Percentiles rank a stretch among this genome's conserved stretches.
Evolutionary conservation across 2,329 filamentous ascomycete genomes (phyloP).

Genomic region (Myriosclerotinia curreyana): DNA sequence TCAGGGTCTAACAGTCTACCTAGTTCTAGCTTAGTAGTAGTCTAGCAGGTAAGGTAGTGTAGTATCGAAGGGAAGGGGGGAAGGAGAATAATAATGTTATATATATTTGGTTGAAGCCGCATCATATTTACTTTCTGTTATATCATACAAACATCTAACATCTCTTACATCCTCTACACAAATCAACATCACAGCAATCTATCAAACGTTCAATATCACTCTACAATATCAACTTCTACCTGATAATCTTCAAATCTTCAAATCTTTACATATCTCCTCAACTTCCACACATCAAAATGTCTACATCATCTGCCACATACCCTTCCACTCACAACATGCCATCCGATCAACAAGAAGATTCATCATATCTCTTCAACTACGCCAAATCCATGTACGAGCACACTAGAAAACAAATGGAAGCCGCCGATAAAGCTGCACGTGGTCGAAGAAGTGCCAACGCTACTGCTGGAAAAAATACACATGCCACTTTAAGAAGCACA

Average conservation of each 20-base stretch:
- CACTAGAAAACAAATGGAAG: slow-evolving; percentile 64
- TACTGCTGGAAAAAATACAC: slow-evolving; percentile 20
- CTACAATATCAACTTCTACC: neutral
- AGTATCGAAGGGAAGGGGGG: neutral
- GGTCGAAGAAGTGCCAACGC: slow-evolving; percentile 24
- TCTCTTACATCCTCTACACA: neutral
- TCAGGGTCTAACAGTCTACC: slow-evolving; percentile 15
- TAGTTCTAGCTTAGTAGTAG: no score
- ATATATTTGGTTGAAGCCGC: slow-evolving; percentile 1
- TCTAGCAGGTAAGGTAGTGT: no score
- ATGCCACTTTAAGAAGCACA: slow-evolving; percentile 21
- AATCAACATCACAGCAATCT: neutral
- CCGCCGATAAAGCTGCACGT: slow-evolving; percentile 47
- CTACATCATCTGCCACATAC: slow-evolving; percentile 4
- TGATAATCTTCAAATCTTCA: neutral
- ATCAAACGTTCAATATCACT: neutral
- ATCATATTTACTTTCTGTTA: neutral
- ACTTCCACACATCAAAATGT: slow-evolving; percentile 6
- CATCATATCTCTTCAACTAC: slow-evolving; percentile 44
- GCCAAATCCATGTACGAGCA: slow-evolving; percentile 61
- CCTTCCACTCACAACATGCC: neutral
- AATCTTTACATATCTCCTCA: neutral
- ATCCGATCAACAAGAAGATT: neutral
- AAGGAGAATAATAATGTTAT: neutral
- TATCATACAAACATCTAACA: neutral